Evolutionary conservation across 2,329 filamentous ascomycete species (phyloP).

Genomic region (Nothopassalora personata): DNA sequence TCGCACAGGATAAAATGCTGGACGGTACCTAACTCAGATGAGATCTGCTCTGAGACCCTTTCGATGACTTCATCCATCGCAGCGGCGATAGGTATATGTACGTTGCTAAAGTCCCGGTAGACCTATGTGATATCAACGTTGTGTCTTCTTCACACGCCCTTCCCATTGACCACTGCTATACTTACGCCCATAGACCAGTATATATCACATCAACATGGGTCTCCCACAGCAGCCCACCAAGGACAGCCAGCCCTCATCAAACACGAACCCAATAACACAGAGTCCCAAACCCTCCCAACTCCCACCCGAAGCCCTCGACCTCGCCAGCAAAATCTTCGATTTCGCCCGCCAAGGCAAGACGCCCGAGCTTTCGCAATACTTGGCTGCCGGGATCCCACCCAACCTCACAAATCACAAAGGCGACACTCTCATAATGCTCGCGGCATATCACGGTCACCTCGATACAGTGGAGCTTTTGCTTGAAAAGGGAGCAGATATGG

Average conservation of each 20-base stretch:
- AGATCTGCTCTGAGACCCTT: not conserved
- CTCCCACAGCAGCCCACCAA: constrained; percentile 11
- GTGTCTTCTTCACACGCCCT: not conserved
- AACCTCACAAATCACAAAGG: constrained; percentile 70
- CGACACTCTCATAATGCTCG: constrained; percentile 70
- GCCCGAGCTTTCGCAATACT: constrained; percentile 55
- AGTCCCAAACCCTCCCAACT: constrained; percentile 31
- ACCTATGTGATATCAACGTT: not conserved
- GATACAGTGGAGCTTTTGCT: constrained; percentile 57
- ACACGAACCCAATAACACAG: not conserved
- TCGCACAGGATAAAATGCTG: no score
- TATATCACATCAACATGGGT: constrained; percentile 8
- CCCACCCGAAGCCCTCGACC: constrained; percentile 60
- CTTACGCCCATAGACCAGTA: not conserved
- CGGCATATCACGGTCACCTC: constrained; percentile 63
- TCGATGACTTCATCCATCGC: not conserved
- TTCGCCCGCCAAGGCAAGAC: constrained; percentile 58
- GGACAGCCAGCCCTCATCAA: not conserved
- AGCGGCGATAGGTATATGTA: not conserved
- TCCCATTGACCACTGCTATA: not conserved
- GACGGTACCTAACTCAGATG: no score
- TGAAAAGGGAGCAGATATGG: constrained; percentile 59
- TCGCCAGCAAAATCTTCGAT: constrained; percentile 63
- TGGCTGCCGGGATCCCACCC: constrained; percentile 59
- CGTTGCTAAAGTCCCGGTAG: not conserved